A percentile compares a stretch with the other conserved stretches of the same genome.
Evolutionary conservation across 2,329 filamentous ascomycete species (phyloP).

Genomic region (Madurella mycetomatis): DNA sequence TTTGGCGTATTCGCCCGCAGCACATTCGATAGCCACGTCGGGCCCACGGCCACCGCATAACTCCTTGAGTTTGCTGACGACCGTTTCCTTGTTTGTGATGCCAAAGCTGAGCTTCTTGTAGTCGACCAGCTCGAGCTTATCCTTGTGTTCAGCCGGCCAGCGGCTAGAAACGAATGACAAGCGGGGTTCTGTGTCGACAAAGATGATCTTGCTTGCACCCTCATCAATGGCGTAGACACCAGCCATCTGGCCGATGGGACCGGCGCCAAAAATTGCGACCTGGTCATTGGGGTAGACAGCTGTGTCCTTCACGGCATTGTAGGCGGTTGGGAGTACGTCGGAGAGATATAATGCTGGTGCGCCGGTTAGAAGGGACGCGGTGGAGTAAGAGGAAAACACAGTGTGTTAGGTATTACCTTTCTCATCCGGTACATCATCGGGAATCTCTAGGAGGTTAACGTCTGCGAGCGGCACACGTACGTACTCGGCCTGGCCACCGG

Average conservation of each 20-base stretch:
- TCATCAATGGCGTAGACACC: conserved; percentile 71
- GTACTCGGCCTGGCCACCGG: conserved; percentile 83
- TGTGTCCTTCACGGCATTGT: conserved; percentile 79
- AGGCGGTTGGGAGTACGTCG: conserved; percentile 74
- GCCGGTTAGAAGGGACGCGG: not conserved
- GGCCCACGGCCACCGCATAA: conserved; percentile 68
- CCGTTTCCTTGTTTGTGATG: conserved; percentile 54
- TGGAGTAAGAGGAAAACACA: conserved; percentile 8
- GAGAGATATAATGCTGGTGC: conserved; percentile 62
- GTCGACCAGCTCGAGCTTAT: conserved; percentile 64
- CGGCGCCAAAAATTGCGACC: conserved; percentile 81
- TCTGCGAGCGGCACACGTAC: conserved; percentile 76
- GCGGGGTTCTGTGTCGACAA: conserved; percentile 70
- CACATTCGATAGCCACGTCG: conserved; percentile 68
- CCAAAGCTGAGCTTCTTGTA: conserved; percentile 57
- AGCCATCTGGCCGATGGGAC: conserved; percentile 81
- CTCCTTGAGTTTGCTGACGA: conserved; percentile 69
- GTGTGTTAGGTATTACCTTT: conserved; percentile 46
- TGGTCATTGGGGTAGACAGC: conserved; percentile 71
- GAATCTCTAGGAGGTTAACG: conserved; percentile 75
- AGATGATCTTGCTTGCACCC: conserved; percentile 70
- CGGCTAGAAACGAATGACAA: conserved; percentile 63
- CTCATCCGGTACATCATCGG: conserved; percentile 76
- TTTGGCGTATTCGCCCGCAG: conserved; percentile 58
- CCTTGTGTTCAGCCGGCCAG: conserved; percentile 45